phyloP scores from a whole-genome alignment of 148 eudicot genomes.

The Dysphania ambrosioides region DNA sequence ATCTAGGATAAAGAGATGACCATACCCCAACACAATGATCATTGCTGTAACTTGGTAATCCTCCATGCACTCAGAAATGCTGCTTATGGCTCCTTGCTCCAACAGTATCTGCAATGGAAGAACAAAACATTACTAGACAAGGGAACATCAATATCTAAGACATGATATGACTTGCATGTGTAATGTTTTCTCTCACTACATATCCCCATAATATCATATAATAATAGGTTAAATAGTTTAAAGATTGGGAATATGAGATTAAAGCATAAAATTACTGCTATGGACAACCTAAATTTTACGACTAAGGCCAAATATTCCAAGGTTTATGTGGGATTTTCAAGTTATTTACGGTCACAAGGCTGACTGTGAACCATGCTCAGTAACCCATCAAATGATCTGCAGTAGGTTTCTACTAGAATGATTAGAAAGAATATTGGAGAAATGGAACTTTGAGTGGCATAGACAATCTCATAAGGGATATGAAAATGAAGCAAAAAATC shows the following conservation, averaged over 20 bases:
- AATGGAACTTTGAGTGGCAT: not conserved
- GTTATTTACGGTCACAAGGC: not conserved
- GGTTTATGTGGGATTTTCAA: not conserved
- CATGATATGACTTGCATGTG: not conserved
- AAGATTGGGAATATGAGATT: not conserved
- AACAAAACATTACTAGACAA: not conserved
- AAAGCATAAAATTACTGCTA: not conserved
- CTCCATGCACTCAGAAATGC: constrained; percentile 68
- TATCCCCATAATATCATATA: not conserved
- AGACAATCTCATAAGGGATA: not conserved
- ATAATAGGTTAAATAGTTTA: not conserved
- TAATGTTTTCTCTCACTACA: not conserved
- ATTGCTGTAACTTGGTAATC: constrained; percentile 90
- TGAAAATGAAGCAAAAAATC: not conserved
- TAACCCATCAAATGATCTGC: not conserved
- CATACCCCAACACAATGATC: constrained; percentile 80
- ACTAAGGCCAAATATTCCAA: no score
- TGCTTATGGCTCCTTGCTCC: constrained; percentile 51
- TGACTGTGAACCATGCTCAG: not conserved
- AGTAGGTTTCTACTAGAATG: not conserved
- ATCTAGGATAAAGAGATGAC: constrained; percentile 13
- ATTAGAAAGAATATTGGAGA: not conserved
- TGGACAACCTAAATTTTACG: not conserved
- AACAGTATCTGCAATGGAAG: constrained; percentile 52
- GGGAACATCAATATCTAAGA: not conserved